A percentile compares a stretch with the other conserved stretches of the same genome.
phyloP scores from a whole-genome alignment of 176 grass and related monocot species.

The Avena eriantha region DNA sequence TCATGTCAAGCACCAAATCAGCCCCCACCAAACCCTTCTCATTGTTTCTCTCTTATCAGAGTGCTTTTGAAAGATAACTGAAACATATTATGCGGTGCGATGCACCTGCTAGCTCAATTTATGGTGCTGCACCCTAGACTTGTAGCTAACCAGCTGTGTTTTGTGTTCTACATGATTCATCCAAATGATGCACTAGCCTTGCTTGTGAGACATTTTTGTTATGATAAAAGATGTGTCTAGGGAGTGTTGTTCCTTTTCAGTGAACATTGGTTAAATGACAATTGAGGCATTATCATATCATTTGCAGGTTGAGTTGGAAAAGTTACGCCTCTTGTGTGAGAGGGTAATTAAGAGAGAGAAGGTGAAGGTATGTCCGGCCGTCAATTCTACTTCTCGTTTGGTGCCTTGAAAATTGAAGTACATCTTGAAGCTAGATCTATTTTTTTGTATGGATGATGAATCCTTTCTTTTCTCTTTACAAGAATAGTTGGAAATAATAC shows the following conservation, averaged over 20 bases:
- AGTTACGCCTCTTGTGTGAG: constrained; percentile 95
- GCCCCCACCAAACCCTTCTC: neutral
- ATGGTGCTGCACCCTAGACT: neutral
- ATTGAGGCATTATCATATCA: constrained; percentile 37
- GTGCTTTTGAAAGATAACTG: neutral
- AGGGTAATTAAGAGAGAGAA: constrained; percentile 98
- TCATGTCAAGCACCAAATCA: neutral
- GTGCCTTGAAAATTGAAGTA: constrained; percentile 33
- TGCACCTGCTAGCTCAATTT: constrained; percentile 8
- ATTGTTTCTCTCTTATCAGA: constrained; percentile 12
- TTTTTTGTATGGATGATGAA: constrained; percentile 22
- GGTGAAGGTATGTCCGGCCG: constrained; percentile 68
- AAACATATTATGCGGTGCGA: neutral
- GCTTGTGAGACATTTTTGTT: constrained; percentile 1
- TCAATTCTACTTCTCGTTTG: constrained; percentile 29
- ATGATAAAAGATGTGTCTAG: constrained; percentile 15
- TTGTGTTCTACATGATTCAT: constrained; percentile 14
- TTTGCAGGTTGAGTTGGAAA: constrained; percentile 89
- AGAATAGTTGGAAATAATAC: constrained; percentile 20
- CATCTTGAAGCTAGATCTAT: constrained; percentile 28
- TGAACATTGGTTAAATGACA: constrained; percentile 32
- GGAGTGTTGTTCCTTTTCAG: constrained; percentile 12
- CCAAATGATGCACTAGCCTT: neutral
- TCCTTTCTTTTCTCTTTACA: neutral
- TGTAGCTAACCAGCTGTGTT: neutral